phyloP scores from a whole-genome alignment of 2,329 filamentous ascomycete genomes.

The Albophoma yamanashiensis region DNA sequence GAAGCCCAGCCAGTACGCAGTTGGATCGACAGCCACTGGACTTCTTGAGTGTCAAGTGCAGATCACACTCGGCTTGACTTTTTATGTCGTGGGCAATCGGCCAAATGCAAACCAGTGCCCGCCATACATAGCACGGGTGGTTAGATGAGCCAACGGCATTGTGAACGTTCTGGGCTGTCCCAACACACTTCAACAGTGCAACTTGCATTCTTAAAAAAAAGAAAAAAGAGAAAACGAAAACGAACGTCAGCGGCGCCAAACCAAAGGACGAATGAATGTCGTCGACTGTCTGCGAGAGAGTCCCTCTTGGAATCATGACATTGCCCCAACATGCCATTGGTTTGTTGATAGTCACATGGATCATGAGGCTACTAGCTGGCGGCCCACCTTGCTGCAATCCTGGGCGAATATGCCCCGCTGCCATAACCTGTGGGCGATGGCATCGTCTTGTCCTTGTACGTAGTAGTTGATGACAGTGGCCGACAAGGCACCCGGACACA shows the following conservation, averaged over 20 bases:
- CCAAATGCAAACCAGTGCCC: background rate
- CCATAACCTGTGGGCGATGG: constrained; percentile 3
- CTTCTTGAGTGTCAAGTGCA: background rate
- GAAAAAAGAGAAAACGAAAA: too few relatives aligned
- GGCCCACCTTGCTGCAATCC: constrained; percentile 4
- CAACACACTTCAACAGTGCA: too few relatives aligned
- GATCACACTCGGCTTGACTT: background rate
- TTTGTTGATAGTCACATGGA: constrained; percentile 8
- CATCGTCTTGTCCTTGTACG: constrained; percentile 3
- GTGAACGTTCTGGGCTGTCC: background rate
- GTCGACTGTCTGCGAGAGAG: background rate
- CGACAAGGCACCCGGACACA: background rate
- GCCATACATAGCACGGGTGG: background rate
- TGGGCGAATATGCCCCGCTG: constrained; percentile 3
- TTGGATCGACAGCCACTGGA: background rate
- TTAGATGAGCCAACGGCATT: background rate
- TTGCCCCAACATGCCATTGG: constrained; percentile 7
- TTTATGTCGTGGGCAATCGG: background rate
- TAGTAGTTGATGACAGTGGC: background rate
- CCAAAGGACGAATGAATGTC: background rate
- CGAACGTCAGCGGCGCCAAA: background rate
- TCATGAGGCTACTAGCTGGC: constrained; percentile 7
- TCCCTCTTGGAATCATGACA: background rate
- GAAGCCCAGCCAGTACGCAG: background rate
- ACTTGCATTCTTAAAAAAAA: background rate